Evolutionary conservation across 1,284 basidiomycete species (phyloP).

Genomic region (Neonothopanus nambi): DNA sequence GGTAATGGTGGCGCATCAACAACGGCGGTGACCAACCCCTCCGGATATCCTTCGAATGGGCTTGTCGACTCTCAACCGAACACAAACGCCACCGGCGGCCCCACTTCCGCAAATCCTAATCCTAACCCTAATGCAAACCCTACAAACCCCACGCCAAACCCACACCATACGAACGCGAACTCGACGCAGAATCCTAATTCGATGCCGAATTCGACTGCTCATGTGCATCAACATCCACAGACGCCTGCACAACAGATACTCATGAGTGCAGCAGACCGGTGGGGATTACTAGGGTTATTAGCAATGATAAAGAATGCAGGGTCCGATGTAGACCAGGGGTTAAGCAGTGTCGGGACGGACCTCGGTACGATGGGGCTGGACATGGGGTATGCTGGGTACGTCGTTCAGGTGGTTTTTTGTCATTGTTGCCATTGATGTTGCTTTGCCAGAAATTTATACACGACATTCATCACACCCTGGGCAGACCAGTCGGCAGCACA

Average conservation of each 20-base stretch:
- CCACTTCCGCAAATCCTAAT: conserved; percentile 24
- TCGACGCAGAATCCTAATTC: conserved; percentile 26
- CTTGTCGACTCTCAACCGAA: conserved; percentile 16
- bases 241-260: conserved; percentile 95
- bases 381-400: conserved; percentile 82
- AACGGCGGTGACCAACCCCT: conserved; percentile 26
- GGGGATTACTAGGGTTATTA: conserved; percentile 89
- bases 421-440: background rate
- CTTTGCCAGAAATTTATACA: conserved; percentile 75
- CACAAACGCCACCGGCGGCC: conserved; percentile 1
- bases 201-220: conserved; percentile 35
- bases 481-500: conserved; percentile 84
- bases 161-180: conserved; percentile 22
- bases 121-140: conserved; percentile 27
- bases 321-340: conserved; percentile 79
- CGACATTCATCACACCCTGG: conserved; percentile 97
- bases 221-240: conserved; percentile 58
- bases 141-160: conserved; percentile 28
- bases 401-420: conserved; percentile 22
- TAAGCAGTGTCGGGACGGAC: conserved; percentile 91
- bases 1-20: conserved; percentile 27
- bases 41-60: conserved; percentile 43
- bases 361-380: conserved; percentile 92
- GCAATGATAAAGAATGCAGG: conserved; percentile 87
- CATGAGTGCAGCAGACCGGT: conserved; percentile 92